A percentile compares a stretch with the other conserved stretches of the same genome.
Evolutionary conservation across 306 rosid genomes (phyloP).

Genomic region (Vigna angularis): DNA sequence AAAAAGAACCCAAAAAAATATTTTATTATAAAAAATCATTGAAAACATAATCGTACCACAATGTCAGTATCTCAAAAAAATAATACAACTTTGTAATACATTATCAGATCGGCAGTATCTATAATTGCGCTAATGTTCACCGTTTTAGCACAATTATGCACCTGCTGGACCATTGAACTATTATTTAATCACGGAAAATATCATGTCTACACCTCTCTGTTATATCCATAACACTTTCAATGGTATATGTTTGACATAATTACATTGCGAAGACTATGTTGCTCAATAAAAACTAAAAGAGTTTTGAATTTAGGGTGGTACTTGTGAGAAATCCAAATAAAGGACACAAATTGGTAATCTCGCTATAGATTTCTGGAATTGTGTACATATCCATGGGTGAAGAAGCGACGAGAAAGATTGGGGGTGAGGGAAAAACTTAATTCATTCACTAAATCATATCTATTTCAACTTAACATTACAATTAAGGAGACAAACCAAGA

Average conservation of each 20-base stretch:
- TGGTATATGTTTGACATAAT: background rate
- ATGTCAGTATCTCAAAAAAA: background rate
- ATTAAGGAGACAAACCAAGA: constrained; percentile 47
- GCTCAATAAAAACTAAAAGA: background rate
- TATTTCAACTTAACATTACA: constrained; percentile 54
- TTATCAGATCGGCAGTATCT: background rate
- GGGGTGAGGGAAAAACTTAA: background rate
- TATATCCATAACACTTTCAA: background rate
- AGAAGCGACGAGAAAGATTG: constrained; percentile 3
- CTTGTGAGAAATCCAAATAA: constrained; percentile 21
- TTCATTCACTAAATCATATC: constrained; percentile 50
- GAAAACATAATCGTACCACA: too few species aligned
- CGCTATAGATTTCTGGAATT: constrained; percentile 42
- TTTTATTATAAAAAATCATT: too few species aligned
- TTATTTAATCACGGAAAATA: background rate
- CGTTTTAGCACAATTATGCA: background rate
- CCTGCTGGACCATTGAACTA: background rate
- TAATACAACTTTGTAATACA: background rate
- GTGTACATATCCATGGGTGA: constrained; percentile 46
- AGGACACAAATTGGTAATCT: constrained; percentile 38
- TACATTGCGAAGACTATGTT: constrained; percentile 8
- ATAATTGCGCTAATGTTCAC: background rate
- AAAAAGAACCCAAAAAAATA: too few species aligned
- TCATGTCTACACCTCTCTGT: background rate
- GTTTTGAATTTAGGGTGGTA: background rate